These are phyloP conservation scores for Mariannaea elegans DNA, from an alignment of 2,329 filamentous ascomycete genomes.

Conservation along the genomic window DNA sequence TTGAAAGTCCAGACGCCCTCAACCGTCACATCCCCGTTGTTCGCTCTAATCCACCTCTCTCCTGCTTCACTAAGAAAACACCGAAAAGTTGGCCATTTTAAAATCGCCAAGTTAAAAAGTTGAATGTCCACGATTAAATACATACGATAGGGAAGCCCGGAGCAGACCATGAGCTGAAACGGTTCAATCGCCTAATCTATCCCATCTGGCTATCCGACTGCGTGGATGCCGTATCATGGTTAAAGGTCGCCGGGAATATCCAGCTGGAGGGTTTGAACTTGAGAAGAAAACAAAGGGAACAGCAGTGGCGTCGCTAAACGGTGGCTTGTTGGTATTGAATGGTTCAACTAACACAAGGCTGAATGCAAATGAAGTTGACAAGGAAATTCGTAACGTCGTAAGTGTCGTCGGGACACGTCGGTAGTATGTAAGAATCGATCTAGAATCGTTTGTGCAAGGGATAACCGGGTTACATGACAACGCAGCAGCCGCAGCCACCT, in stretches of 20 bases:
- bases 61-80: constrained; percentile 3
- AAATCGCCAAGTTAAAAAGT: constrained; percentile 18
- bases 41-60: constrained; percentile 16
- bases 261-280: constrained; percentile 13
- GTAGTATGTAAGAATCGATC: constrained; percentile 17
- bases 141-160: constrained; percentile 32
- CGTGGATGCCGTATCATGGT: constrained; percentile 5
- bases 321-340: constrained; percentile 36
- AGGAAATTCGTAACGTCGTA: constrained; percentile 46
- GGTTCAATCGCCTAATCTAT: constrained; percentile 18
- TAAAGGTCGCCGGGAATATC: constrained; percentile 7
- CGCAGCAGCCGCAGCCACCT: constrained; percentile 60
- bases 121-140: constrained; percentile 41
- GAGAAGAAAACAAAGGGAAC: constrained; percentile 37
- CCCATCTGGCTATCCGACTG: constrained; percentile 6
- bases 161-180: constrained; percentile 18
- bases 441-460: neutral
- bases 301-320: constrained; percentile 39
- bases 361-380: constrained; percentile 38
- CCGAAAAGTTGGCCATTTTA: constrained; percentile 10
- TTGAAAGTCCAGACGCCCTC: neutral
- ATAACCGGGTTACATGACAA: constrained; percentile 54
- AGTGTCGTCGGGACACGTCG: constrained; percentile 32
- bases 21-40: constrained; percentile 4
- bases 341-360: constrained; percentile 41